A percentile compares a stretch with the other conserved stretches of the same genome.
phyloP scores from a whole-genome alignment of 2,329 filamentous ascomycete species.

The Acrocalymma vagum region DNA sequence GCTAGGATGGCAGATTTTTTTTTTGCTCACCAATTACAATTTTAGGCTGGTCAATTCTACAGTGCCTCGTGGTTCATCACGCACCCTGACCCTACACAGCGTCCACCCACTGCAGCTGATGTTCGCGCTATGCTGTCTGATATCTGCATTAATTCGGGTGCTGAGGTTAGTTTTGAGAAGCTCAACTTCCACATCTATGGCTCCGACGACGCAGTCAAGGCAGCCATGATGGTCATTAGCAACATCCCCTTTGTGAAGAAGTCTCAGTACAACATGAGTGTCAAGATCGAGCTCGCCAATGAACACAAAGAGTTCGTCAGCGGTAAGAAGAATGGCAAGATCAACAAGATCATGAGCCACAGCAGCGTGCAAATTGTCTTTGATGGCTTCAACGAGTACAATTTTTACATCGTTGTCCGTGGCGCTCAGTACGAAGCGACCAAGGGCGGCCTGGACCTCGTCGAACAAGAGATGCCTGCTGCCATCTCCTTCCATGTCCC shows the following conservation, averaged over 20 bases:
- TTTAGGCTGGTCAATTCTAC: constrained; percentile 93
- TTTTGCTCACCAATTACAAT: constrained; percentile 24
- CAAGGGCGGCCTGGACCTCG: constrained; percentile 88
- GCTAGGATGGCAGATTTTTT: constrained; percentile 4
- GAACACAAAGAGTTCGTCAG: constrained; percentile 99
- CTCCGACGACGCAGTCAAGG: constrained; percentile 95
- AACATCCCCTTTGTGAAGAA: constrained; percentile 89
- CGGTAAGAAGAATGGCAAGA: constrained; percentile 99
- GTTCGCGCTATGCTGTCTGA: constrained; percentile 91
- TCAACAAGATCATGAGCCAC: constrained; percentile 99
- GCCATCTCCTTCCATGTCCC: constrained; percentile 99
- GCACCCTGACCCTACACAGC: constrained; percentile 73
- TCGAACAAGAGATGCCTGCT: constrained; percentile 98
- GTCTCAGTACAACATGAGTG: constrained; percentile 89
- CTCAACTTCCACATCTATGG: constrained; percentile 93
- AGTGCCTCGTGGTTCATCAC: constrained; percentile 96
- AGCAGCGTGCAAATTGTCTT: constrained; percentile 99
- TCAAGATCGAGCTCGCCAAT: constrained; percentile 98
- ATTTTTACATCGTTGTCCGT: constrained; percentile 99
- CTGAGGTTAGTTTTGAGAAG: constrained; percentile 94
- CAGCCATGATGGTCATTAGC: constrained; percentile 91
- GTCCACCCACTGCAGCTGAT: constrained; percentile 70
- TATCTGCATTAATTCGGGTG: constrained; percentile 95
- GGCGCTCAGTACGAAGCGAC: constrained; percentile 91
- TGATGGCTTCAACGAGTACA: constrained; percentile 99